Conservation (phyloP, 495 filamentous ascomycete genomes). For the Antarctomyces pellizariae region DNA sequence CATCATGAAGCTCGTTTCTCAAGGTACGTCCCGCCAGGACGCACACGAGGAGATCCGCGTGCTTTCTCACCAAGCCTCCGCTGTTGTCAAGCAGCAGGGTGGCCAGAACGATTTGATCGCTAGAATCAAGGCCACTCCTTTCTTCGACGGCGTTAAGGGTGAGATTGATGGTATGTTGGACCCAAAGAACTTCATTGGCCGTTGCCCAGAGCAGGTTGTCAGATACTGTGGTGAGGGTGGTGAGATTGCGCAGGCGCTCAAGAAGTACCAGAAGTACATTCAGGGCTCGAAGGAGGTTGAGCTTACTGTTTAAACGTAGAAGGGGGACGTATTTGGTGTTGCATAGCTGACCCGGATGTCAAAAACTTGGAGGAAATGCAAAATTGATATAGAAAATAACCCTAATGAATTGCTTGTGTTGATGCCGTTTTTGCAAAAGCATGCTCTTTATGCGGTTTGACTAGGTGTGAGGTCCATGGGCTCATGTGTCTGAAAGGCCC, state of each 20-base stretch:
- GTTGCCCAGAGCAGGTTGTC: slow-evolving; percentile 9
- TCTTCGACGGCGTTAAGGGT: slow-evolving; percentile 60
- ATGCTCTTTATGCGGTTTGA: too few relatives aligned
- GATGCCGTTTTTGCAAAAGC: too few relatives aligned
- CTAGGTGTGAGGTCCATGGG: too few relatives aligned
- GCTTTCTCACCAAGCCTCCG: slow-evolving; percentile 62
- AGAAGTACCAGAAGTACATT: slow-evolving; percentile 9
- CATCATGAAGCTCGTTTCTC: slow-evolving; percentile 63
- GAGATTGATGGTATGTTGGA: slow-evolving; percentile 59
- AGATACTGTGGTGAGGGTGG: slow-evolving; percentile 8
- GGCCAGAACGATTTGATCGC: slow-evolving; percentile 66
- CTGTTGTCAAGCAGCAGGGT: slow-evolving; percentile 59
- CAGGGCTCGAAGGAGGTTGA: slow-evolving; percentile 5
- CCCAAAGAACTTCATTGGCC: slow-evolving; percentile 43
- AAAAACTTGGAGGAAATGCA: too few relatives aligned
- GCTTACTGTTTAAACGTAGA: slow-evolving; percentile 8
- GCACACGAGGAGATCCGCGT: slow-evolving; percentile 85
- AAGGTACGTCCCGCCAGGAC: slow-evolving; percentile 62
- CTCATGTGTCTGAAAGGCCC: too few relatives aligned
- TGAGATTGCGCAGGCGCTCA: slow-evolving; percentile 6
- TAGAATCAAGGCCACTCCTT: slow-evolving; percentile 46
- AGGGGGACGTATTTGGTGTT: too few relatives aligned
- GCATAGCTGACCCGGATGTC: too few relatives aligned
- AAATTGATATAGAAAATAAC: too few relatives aligned
- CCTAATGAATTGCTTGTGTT: too few relatives aligned